Evolutionary conservation across 306 rosid genomes (phyloP).

Genomic region (Lathyrus aphaca): DNA sequence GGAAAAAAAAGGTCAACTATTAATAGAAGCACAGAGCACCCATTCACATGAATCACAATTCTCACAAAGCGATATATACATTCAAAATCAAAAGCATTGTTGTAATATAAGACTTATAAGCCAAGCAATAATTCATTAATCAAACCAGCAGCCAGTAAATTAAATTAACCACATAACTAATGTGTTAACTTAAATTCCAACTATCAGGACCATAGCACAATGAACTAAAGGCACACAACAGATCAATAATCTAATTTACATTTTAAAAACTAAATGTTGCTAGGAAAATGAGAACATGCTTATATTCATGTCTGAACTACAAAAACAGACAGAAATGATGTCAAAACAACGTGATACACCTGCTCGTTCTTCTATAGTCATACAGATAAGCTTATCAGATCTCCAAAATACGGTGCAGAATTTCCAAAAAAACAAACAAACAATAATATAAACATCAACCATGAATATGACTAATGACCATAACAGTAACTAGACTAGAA

Average conservation of each 20-base stretch:
- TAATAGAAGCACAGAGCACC: background rate
- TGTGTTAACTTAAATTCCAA: too few species aligned
- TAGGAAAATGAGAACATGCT: too few species aligned
- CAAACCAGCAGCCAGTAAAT: background rate
- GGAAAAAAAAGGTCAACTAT: background rate
- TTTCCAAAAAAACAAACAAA: conserved; percentile 7
- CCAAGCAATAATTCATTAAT: conserved; percentile 10
- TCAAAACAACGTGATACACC: background rate
- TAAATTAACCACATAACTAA: too few species aligned
- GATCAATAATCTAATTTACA: too few species aligned
- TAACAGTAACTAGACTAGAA: background rate
- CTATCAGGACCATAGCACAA: too few species aligned
- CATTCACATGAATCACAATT: conserved; percentile 16
- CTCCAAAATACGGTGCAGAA: background rate
- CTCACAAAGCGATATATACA: conserved; percentile 7
- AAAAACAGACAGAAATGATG: background rate
- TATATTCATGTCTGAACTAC: too few species aligned
- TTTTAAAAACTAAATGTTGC: too few species aligned
- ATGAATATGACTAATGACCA: background rate
- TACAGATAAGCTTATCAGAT: background rate
- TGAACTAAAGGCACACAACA: too few species aligned
- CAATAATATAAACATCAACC: background rate
- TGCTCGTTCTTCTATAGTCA: background rate
- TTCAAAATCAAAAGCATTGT: background rate
- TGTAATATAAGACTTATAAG: background rate